Base-by-base conservation (phyloP, 179 eudicot species). In the Silene noctiflora region DNA sequence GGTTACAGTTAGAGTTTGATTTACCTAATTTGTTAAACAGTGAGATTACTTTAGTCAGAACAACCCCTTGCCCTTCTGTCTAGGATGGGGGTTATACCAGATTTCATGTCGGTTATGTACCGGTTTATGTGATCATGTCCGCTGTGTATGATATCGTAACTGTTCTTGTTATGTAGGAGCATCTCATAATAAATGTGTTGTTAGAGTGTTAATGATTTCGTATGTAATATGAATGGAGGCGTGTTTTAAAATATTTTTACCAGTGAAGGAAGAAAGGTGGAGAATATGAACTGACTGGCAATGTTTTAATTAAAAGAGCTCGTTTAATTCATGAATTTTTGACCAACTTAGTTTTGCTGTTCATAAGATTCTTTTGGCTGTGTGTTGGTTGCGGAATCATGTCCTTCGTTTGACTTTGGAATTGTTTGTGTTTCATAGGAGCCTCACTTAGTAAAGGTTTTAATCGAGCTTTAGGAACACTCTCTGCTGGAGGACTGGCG, bases 401-500 rank as follows among this genome's bases (percentile, higher is more conserved):
- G 55, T 67, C 19, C 8, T 33, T 46, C 35, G 51, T 67, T 20
- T 66, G 35, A 76, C 73, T 46, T 22, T 12, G 51, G 21, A 24
- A 8, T 31, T 56, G 14, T 48, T 77, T 2, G 64, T 58, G 33
- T 67, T 51, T 48, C 39, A 20, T 21, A 86, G 89, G 89, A 78
- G 89, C 89, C 71, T 83, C 87, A 6, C 83, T 86, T 65, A 84
- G 79, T 74, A 86, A 86, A 77, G 89, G 89, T 24, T 65, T 80
- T 55, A 84, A 84, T 25, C 89, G 89, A 29, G 89, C 79, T 70
- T 11, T 84, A 46, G 89, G 89, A 53, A 84, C 89, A 21, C 33
- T 86, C 19, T 76, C 75, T 20, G 89, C 87, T 72, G 89, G 89
- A 76, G 86, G 74, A 35, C 35, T 86, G 56, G 86, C 87, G 60